Evolutionary conservation across 257 asterid genomes (phyloP), one percentile per base, ranked within the genome.

Genomic region (Scutellaria baicalensis): DNA sequence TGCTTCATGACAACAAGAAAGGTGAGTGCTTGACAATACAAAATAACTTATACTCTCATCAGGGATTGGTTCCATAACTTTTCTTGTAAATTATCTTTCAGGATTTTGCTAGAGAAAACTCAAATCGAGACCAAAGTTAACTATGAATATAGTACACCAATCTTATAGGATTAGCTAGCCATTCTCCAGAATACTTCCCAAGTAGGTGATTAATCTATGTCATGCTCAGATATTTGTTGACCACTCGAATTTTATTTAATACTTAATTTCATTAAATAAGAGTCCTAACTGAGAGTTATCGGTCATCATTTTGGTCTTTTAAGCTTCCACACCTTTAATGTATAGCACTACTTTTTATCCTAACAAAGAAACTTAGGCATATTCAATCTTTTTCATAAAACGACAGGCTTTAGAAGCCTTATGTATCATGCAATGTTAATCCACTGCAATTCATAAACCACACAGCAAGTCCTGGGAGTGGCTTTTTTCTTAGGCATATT

Each of bases 401-500:
- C 68, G 45, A 69, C 1, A 12, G 67, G n/a, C 48, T 49, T 48
- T 3, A 48, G 8, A 49, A 64, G 43, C 52, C 42, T 64, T 5
- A 14, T 27, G 23, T 18, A 68, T 40, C 64, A 43, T 35, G 21
- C 44, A 14, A 23, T 40, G 35, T 23, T 35, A 51, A 12, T 54
- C 44, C 6, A 20, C 75, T 13, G 17, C 44, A 65, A 45, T 13
- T 6, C 9, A 4, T 10, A 54, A 36, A 42, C 48, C 10, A 33
- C 35, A 16, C n/a, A n/a, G n/a, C n/a, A n/a, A n/a, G n/a, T n/a
- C n/a, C n/a, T n/a, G n/a, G n/a, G n/a, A n/a, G n/a, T n/a, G n/a
- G n/a, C n/a, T n/a, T n/a, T n/a, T n/a, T n/a, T n/a, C 45, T 55
- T 55, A 33, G 9, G 59, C 74, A 48, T 57, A 35, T 44, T 69